Percentiles rank a stretch among this genome's conserved stretches.
These are phyloP conservation scores for Endocarpon pusillum DNA, from an alignment of 495 filamentous ascomycete species.

Conservation along the genomic window DNA sequence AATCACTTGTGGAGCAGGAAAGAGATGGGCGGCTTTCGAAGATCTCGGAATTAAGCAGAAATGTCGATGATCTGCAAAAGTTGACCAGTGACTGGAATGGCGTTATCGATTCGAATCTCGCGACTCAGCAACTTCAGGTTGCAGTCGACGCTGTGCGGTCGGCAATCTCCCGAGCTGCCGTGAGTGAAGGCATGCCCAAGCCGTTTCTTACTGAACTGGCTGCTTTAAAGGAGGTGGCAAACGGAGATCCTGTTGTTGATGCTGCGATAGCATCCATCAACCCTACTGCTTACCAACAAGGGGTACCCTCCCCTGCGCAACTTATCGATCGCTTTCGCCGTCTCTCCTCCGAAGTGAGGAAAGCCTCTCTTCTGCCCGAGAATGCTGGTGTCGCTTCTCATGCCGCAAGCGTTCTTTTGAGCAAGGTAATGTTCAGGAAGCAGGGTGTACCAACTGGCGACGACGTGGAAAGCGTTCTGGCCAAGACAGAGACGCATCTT, in stretches of 20 bases:
- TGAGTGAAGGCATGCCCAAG: slow-evolving; percentile 36
- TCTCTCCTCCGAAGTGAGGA: slow-evolving; percentile 84
- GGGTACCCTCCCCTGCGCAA: slow-evolving; percentile 63
- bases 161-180: slow-evolving; percentile 46
- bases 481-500: slow-evolving; percentile 68
- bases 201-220: slow-evolving; percentile 85
- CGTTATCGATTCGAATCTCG: slow-evolving; percentile 74
- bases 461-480: slow-evolving; percentile 87
- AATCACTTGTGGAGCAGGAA: slow-evolving; percentile 73
- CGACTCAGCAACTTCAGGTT: slow-evolving; percentile 87
- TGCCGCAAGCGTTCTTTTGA: slow-evolving; percentile 70
- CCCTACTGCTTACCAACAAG: slow-evolving; percentile 81
- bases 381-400: slow-evolving; percentile 89
- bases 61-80: slow-evolving; percentile 64
- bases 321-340: slow-evolving; percentile 91
- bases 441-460: slow-evolving; percentile 68
- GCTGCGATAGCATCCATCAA: slow-evolving; percentile 91
- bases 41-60: slow-evolving; percentile 58
- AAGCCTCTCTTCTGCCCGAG: slow-evolving; percentile 78
- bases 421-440: slow-evolving; percentile 89
- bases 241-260: slow-evolving; percentile 63
- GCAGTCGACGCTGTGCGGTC: slow-evolving; percentile 84
- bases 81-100: slow-evolving; percentile 71
- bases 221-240: slow-evolving; percentile 80
- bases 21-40: slow-evolving; percentile 73